Conservation (phyloP, 1,284 basidiomycete genomes). For the Apiotrichum montevideense region DNA sequence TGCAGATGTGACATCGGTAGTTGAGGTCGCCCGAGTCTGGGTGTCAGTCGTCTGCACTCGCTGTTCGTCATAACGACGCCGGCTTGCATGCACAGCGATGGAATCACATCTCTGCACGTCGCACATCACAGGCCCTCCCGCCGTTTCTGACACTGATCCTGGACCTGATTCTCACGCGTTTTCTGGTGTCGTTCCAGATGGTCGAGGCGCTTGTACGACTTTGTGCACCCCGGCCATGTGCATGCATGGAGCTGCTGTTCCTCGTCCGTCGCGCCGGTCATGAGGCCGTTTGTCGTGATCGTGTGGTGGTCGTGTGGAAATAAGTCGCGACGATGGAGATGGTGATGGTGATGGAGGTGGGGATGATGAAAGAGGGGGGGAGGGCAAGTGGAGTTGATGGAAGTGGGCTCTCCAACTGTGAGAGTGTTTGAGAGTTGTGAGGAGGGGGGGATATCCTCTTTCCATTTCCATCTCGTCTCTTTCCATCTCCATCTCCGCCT, state of each 20-base stretch:
- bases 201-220: conserved; percentile 17
- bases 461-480: background rate
- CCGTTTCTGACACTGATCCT: too few species aligned
- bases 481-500: background rate
- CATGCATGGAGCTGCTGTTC: conserved; percentile 8
- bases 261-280: background rate
- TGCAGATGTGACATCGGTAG: conserved; percentile 17
- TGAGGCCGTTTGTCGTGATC: too few species aligned
- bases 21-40: conserved; percentile 19
- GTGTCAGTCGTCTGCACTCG: background rate
- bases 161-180: conserved; percentile 10
- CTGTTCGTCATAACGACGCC: too few species aligned
- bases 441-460: background rate
- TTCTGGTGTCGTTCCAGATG: conserved; percentile 21
- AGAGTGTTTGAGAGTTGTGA: background rate
- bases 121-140: too few species aligned
- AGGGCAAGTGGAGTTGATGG: background rate
- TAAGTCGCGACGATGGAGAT: too few species aligned
- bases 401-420: too few species aligned
- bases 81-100: too few species aligned
- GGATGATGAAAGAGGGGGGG: background rate
- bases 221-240: conserved; percentile 19
- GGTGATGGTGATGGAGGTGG: background rate
- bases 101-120: background rate
- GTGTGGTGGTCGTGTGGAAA: too few species aligned